Conservation (phyloP, 768 basidiomycete species). For the Boletus tylopilopsis region DNA sequence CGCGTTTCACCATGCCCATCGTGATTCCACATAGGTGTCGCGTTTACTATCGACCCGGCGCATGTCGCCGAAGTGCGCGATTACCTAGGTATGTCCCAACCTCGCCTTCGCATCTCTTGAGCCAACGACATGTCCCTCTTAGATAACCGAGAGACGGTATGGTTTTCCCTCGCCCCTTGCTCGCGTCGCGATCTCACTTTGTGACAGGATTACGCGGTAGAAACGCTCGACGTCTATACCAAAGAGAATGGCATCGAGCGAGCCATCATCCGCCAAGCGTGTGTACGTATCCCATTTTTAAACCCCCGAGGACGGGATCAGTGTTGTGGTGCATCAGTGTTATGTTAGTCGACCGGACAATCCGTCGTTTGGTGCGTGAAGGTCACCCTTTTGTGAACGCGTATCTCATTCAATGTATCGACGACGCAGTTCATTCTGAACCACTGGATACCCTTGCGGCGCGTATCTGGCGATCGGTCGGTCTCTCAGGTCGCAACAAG, state of each 20-base stretch:
- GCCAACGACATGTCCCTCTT: background rate
- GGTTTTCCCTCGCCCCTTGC: background rate
- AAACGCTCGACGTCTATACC: constrained; percentile 72
- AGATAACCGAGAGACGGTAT: constrained; percentile 85
- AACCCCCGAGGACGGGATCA: background rate
- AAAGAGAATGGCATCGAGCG: constrained; percentile 46
- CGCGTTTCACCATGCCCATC: background rate
- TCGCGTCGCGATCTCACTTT: background rate
- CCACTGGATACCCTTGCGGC: constrained; percentile 61
- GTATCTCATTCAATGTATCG: background rate
- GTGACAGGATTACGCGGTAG: constrained; percentile 78
- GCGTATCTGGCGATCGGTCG: constrained; percentile 68
- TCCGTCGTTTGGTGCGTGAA: constrained; percentile 72
- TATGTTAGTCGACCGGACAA: constrained; percentile 89
- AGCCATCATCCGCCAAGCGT: constrained; percentile 44
- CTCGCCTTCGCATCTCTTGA: background rate
- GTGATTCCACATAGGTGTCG: constrained; percentile 50
- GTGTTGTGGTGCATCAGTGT: constrained; percentile 40
- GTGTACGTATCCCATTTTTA: background rate
- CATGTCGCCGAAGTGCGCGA: constrained; percentile 73
- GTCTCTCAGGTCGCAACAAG: constrained; percentile 89
- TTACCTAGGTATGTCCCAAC: constrained; percentile 59
- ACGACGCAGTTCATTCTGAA: constrained; percentile 68
- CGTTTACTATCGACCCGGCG: constrained; percentile 80
- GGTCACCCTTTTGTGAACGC: no score